phyloP scores from a whole-genome alignment of 306 rosid species.

The Prinsepia uniflora region DNA sequence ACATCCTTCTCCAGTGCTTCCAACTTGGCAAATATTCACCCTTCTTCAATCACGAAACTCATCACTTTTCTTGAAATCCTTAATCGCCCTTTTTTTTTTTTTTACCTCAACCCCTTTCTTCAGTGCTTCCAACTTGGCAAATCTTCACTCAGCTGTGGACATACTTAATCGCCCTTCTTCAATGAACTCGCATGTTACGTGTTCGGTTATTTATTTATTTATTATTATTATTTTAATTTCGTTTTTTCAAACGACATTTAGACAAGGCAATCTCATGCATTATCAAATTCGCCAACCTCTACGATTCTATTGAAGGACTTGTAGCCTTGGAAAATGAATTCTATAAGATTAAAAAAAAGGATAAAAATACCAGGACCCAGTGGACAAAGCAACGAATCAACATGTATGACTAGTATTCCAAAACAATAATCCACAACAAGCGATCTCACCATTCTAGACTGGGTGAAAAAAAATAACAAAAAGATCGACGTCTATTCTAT shows the following conservation, averaged over 20 bases:
- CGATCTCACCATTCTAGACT: conserved; percentile 2
- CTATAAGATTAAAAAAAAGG: neutral
- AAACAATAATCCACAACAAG: neutral
- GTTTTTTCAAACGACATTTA: neutral
- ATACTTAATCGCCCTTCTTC: no score
- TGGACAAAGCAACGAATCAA: neutral
- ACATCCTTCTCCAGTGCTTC: no score
- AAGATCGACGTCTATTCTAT: neutral
- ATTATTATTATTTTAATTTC: no score
- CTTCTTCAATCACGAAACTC: no score
- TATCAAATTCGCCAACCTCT: neutral
- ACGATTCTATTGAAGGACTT: neutral
- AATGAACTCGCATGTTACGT: neutral
- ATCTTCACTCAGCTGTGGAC: no score
- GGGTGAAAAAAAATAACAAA: neutral
- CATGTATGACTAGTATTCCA: neutral
- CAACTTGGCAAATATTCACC: no score
- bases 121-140: no score
- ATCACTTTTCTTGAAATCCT: no score
- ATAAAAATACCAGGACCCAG: neutral
- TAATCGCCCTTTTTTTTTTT: no score
- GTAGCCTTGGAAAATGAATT: neutral
- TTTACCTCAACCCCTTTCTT: no score
- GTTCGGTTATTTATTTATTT: no score
- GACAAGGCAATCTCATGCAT: neutral